Base-by-base conservation (phyloP, 306 rosid species). In the Cucurbita argyrosperma region DNA sequence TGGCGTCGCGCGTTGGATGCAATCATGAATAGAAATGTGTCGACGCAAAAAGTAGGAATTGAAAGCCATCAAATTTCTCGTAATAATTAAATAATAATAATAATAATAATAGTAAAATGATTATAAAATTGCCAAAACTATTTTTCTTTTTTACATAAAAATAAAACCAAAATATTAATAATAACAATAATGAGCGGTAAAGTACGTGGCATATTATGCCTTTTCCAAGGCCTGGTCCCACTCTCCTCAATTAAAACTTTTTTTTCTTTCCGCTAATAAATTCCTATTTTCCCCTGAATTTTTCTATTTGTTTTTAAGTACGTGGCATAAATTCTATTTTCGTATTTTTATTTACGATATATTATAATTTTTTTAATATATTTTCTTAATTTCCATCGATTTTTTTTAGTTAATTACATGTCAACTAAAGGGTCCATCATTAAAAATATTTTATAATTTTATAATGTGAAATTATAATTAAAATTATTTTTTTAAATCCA, bases 1-100 rank as follows among this genome's bases (percentile, higher is more conserved):
- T 69, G 74, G 74, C 26, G 74, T 49, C 74, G 74, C 26, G 49
- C 57, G 74, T 69, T 69, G 74, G 74, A 69, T 68, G 74, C 57
- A 69, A 69, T 69, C 43, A 69, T 69, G 74, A 26, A 69, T 30
- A 7, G n/a, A 40, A 47, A 69, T 69, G 74, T 68, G 74, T 68
- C 52, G 74, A 68, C 40, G 72, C 74, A 69, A 49, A 69, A 47
- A 47, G 74, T 68, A 19, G 57, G 51, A 47, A 68, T 50, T 47
- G 57, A 68, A 68, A 68, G 57, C 56, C 74, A 66, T 66, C 56
- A 21, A 68, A 46, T 68, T 13, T 68, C 54, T 68, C 57, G 13
- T 68, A 68, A 68, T 68, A 68, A 68, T 68, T 47, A 47, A 47
- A 46, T 18, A 68, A 46, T 35, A 55, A 39, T 63, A 54, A 42